Evolutionary conservation across 2,329 filamentous ascomycete genomes (phyloP), one percentile per base, ranked within the genome.

Genomic region (Exserohilum rostratum): DNA sequence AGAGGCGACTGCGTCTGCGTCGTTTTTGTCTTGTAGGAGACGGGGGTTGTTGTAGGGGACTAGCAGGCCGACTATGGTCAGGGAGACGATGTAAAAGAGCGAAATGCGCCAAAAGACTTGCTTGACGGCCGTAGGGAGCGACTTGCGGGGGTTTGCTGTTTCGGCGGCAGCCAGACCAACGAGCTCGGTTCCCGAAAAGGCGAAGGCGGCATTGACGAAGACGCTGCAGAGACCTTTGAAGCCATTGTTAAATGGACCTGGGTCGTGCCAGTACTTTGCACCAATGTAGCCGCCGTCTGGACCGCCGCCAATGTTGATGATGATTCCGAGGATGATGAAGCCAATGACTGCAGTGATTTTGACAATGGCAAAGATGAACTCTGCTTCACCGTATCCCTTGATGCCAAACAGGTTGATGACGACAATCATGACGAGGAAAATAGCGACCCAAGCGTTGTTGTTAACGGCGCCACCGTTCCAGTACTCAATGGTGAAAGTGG

Each of bases 81-180:
- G 82, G 0, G 90, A 90, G 30, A 96, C 86, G 45, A 97, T 83
- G 77, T 96, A 97, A 79, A 97, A 97, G 18, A 76, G 82, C 6
- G 64, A 70, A 82, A 68, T 68, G 68, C 93, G 88, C 92, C 93
- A 97, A 77, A 97, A 96, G 37, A 97, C 92, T 76, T 96, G 93
- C 77, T 96, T 96, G 69, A 96, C 87, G 20, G 93, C 93, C 0
- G 88, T 93, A 0, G 93, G 93, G 0, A 98, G 82, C 2, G 90
- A 91, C 74, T 96, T 91, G 57, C 89, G 83, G 4, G 90, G 90
- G 68, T 92, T 92, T 20, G 84, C 87, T 0, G 90, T 90, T 75
- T 93, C 90, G 22, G 90, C 90, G 4, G 90, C 90, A 7, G 90
- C 89, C 7, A 93, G 83, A 53, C 90, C 90, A 39, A 92, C 88